phyloP scores from a whole-genome alignment of 768 basidiomycete genomes.

The Mycena crocata region DNA sequence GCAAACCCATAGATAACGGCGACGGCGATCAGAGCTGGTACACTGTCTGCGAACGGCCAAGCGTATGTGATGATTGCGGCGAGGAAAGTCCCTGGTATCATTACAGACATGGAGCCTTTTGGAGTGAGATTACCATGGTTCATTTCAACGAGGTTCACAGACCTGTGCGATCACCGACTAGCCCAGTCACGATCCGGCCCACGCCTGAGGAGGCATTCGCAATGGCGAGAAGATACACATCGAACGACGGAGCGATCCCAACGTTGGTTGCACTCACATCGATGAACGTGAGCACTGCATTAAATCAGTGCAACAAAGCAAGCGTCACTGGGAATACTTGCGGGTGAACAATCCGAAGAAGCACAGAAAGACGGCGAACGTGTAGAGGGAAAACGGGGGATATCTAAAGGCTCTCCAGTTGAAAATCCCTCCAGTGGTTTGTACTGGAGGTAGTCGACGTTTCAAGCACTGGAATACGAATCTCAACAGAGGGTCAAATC shows the following conservation, averaged over 20 bases:
- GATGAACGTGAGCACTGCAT: constrained; percentile 72
- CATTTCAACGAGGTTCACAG: constrained; percentile 24
- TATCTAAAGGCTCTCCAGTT: constrained; percentile 65
- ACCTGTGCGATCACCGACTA: constrained; percentile 68
- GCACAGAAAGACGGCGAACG: constrained; percentile 61
- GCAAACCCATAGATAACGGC: constrained; percentile 74
- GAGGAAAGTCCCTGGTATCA: constrained; percentile 69
- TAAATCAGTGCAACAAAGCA: no score
- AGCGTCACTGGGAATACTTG: constrained; percentile 35
- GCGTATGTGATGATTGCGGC: constrained; percentile 70
- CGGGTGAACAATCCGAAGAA: constrained; percentile 81
- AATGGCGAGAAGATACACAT: constrained; percentile 75
- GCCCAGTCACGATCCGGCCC: constrained; percentile 68
- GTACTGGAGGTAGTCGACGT: constrained; percentile 66
- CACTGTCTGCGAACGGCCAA: constrained; percentile 73
- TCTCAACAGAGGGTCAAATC: no score
- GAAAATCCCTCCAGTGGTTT: constrained; percentile 67
- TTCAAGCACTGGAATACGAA: constrained; percentile 54
- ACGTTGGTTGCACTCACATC: constrained; percentile 63
- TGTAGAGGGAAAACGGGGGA: constrained; percentile 66
- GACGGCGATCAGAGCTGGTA: constrained; percentile 61
- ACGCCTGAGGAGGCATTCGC: constrained; percentile 74
- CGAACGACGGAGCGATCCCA: constrained; percentile 61
- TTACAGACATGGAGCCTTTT: constrained; percentile 73
- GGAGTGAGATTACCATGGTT: background rate